Evolutionary conservation across 2,329 filamentous ascomycete genomes (phyloP).

Genomic region (Calonectria pseudoturangicola): DNA sequence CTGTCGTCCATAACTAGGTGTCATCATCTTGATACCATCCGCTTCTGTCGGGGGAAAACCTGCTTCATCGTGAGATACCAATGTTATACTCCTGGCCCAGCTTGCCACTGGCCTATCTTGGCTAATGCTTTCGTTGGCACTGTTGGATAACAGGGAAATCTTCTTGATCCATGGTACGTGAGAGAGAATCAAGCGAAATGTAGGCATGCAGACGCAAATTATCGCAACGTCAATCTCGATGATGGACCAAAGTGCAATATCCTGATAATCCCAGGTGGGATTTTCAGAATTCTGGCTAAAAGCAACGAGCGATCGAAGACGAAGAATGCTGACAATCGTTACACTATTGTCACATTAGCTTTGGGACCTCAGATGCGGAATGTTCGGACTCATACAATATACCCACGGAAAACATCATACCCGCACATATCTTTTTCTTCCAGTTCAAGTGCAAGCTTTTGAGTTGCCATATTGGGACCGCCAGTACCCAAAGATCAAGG

Average conservation of each 20-base stretch:
- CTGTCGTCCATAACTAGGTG: background rate
- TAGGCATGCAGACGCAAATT: constrained; percentile 23
- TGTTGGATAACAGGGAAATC: background rate
- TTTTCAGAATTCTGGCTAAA: constrained; percentile 5
- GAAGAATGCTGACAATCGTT: constrained; percentile 25
- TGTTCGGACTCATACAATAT: background rate
- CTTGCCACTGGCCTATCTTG: background rate
- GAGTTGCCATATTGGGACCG: constrained; percentile 1
- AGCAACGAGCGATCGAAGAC: background rate
- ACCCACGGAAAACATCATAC: constrained; percentile 22
- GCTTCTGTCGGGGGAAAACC: background rate
- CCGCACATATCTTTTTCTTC: constrained; percentile 16
- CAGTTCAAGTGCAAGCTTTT: background rate
- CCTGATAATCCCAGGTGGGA: constrained; percentile 21
- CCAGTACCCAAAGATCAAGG: constrained; percentile 8
- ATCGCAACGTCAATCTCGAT: constrained; percentile 26
- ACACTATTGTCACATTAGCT: background rate
- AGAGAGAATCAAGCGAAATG: constrained; percentile 13
- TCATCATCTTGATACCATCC: background rate
- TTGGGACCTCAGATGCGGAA: background rate
- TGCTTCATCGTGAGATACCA: background rate
- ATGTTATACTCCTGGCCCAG: background rate
- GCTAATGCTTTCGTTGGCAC: background rate
- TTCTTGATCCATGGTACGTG: background rate
- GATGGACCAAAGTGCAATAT: constrained; percentile 15